Conservation (phyloP, 345 rosid genomes). For the Syzygium aqueum region DNA sequence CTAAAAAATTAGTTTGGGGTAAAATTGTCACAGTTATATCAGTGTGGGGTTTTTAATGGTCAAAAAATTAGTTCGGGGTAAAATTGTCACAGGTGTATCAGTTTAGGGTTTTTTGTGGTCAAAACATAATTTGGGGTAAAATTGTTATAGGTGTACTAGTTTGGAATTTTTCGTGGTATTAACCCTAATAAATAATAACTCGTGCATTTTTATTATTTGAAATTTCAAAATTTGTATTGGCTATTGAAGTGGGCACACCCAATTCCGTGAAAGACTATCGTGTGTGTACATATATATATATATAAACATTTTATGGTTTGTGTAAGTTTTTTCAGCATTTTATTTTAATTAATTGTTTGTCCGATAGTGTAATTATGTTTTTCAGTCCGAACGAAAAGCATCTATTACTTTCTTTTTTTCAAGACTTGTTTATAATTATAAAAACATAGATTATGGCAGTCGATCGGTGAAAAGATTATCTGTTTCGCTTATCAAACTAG, state of each 20-base stretch:
- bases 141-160: too few species aligned
- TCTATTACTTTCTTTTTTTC: background rate
- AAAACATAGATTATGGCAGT: background rate
- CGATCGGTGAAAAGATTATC: background rate
- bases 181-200: too few species aligned
- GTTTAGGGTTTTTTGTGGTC: too few species aligned
- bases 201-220: background rate
- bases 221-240: background rate
- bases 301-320: background rate
- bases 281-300: rapidly evolving
- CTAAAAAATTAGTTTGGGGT: too few species aligned
- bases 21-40: too few species aligned
- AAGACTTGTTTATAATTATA: background rate
- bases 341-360: background rate
- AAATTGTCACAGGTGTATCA: too few species aligned
- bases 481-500: background rate
- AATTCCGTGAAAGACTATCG: background rate
- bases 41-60: too few species aligned
- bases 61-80: too few species aligned
- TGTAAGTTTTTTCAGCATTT: background rate
- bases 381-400: background rate
- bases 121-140: too few species aligned
- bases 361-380: background rate
- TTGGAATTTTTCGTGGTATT: too few species aligned
- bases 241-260: background rate